Base-by-base conservation (phyloP, 192 early-diverging fungal genomes). In the Lobosporangium transversale region DNA sequence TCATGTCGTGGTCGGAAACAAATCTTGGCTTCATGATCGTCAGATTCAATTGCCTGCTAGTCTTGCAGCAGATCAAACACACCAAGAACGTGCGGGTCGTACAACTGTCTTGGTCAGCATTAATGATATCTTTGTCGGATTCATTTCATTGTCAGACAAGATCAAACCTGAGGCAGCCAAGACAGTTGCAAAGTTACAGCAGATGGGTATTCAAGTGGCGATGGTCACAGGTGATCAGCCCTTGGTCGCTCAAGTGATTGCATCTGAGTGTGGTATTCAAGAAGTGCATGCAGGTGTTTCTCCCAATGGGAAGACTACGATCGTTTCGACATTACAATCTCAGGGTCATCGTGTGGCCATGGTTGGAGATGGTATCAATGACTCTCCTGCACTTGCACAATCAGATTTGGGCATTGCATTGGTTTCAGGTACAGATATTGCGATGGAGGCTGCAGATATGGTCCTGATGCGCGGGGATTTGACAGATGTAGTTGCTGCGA, bases 361-460 rank as follows among this genome's bases (percentile, higher is more conserved):
- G 93, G 91, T 97, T 2, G 97, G 97, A 15, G 97, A 99, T 71
- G 97, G 97, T 36, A 90, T 97, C 70, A 99, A 99, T 61, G 97
- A 99, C 62, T 93, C 95, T 9, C 95, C 95, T 21, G 92, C 94
- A 10, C 78, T 99, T 54, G 96, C 94, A 0, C 86, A 87, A 10
- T 84, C 92, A 10, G 88, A 97, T 62, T 79, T 99, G 15, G 96
- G 96, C 1, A 93, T 99, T 66, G 94, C 95, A 0, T 78, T 97
- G 27, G 90, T 88, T 57, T 92, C 91, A 1, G 97, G 95, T 5
- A 95, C 97, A 0, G 97, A 99, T 79, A 94, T 99, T 47, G 97
- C 96, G 0, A 92, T 97, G 83, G 95, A 96, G 64, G 94, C 97
- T 4, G 97, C 97, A 0, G 84, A 88, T 47, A 91, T 99, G 53